phyloP scores from a whole-genome alignment of 495 filamentous ascomycete species.

The Hypoxylon lienhwacheense region DNA sequence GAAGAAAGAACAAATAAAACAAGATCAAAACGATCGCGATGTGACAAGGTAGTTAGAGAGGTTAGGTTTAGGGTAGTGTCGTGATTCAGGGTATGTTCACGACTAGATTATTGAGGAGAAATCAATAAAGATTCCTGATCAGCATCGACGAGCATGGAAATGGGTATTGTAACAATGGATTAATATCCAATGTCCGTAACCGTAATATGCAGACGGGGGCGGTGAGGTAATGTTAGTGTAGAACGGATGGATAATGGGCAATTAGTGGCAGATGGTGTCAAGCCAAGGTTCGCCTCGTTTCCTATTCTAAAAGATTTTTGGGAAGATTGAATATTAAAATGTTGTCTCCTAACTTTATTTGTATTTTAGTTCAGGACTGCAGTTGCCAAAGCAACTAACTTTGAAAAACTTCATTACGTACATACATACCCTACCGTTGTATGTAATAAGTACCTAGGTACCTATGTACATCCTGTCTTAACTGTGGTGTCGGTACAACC shows the following conservation, averaged over 20 bases:
- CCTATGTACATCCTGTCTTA: conserved; percentile 11
- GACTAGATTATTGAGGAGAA: conserved; percentile 14
- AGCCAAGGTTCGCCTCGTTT: conserved; percentile 9
- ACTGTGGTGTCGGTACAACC: too few species aligned
- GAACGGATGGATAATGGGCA: not conserved
- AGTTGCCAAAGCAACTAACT: conserved; percentile 30
- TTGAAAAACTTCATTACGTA: too few species aligned
- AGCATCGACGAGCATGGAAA: conserved; percentile 9
- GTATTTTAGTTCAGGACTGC: conserved; percentile 4
- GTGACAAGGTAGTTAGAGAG: not conserved
- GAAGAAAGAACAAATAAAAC: too few species aligned
- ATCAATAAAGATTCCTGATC: conserved; percentile 1
- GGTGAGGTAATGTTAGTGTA: too few species aligned
- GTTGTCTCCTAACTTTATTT: conserved; percentile 29
- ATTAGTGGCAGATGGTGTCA: conserved; percentile 8
- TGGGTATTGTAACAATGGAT: not conserved
- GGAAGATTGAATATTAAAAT: conserved; percentile 18
- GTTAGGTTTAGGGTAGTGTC: conserved; percentile 5
- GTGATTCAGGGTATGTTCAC: conserved; percentile 21
- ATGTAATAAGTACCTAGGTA: not conserved
- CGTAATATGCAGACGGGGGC: conserved; percentile 8
- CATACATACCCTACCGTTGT: too few species aligned
- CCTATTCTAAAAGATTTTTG: conserved; percentile 5
- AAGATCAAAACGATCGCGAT: not conserved
- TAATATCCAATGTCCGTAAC: not conserved